phyloP scores from a whole-genome alignment of 129 eudicot species.

The Flaveria linearis region DNA sequence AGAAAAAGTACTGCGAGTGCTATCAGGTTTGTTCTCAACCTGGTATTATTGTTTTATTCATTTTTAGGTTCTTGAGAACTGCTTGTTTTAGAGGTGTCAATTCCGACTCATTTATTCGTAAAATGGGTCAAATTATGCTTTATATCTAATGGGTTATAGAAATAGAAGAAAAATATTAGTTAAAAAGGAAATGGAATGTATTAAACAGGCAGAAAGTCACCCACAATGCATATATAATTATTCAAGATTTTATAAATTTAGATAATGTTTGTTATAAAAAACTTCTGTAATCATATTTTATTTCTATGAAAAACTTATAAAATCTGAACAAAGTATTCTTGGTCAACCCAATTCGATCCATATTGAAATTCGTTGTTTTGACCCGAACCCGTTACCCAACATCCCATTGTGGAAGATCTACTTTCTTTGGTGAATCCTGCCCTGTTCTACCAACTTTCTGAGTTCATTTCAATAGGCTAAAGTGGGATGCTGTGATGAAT shows the following conservation, averaged over 20 bases:
- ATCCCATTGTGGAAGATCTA: not conserved
- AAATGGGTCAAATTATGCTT: not conserved
- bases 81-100: not conserved
- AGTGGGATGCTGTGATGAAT: slow-evolving; percentile 75
- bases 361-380: not conserved
- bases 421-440: not conserved
- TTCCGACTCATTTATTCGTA: not conserved
- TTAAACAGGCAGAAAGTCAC: not conserved
- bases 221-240: not conserved
- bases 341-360: not conserved
- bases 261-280: not conserved
- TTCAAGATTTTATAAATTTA: not conserved
- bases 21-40: slow-evolving; percentile 54
- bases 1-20: slow-evolving; percentile 77
- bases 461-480: slow-evolving; percentile 47
- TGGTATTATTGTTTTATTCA: no score
- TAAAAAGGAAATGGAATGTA: not conserved
- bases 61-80: not conserved
- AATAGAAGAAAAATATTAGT: not conserved
- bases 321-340: not conserved
- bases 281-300: not conserved
- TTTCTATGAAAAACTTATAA: not conserved
- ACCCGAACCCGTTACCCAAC: not conserved
- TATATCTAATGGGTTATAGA: not conserved
- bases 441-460: slow-evolving; percentile 10